A percentile compares a stretch with the other conserved stretches of the same genome.
phyloP scores from a whole-genome alignment of 257 asterid genomes.

The Osmanthus fragrans region DNA sequence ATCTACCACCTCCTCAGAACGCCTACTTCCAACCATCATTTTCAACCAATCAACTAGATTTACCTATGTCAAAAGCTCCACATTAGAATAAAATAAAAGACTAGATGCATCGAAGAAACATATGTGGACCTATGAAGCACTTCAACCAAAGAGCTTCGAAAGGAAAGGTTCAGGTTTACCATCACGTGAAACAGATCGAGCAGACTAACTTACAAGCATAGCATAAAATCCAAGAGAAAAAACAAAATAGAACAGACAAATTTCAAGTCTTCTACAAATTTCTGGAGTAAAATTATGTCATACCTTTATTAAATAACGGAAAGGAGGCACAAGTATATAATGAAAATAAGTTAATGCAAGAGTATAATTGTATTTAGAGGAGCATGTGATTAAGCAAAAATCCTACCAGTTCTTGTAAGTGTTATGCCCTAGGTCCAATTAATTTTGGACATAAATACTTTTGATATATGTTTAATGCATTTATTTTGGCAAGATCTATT shows the following conservation, averaged over 20 bases:
- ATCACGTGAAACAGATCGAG: not conserved
- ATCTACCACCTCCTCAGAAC: slow-evolving; percentile 21
- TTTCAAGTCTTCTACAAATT: not conserved
- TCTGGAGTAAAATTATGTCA: not conserved
- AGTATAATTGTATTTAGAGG: not conserved
- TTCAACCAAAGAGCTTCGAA: not conserved
- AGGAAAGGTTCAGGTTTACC: not conserved
- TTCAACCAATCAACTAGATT: slow-evolving; percentile 16
- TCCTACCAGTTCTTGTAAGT: not conserved
- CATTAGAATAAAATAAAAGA: not conserved
- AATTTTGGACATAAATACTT: too few species aligned
- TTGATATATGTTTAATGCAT: too few species aligned
- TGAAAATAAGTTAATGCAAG: not conserved
- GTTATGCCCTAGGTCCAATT: too few species aligned
- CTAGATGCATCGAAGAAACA: not conserved
- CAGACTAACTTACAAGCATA: not conserved
- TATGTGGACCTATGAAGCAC: not conserved
- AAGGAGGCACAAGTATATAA: not conserved
- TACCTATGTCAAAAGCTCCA: slow-evolving; percentile 1
- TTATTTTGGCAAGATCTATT: too few species aligned
- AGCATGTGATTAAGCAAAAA: not conserved
- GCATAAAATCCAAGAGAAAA: not conserved
- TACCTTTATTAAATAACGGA: not conserved
- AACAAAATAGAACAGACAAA: not conserved
- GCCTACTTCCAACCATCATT: slow-evolving; percentile 20